phyloP scores from a whole-genome alignment of 2,329 filamentous ascomycete genomes.

The Phoma sp. region DNA sequence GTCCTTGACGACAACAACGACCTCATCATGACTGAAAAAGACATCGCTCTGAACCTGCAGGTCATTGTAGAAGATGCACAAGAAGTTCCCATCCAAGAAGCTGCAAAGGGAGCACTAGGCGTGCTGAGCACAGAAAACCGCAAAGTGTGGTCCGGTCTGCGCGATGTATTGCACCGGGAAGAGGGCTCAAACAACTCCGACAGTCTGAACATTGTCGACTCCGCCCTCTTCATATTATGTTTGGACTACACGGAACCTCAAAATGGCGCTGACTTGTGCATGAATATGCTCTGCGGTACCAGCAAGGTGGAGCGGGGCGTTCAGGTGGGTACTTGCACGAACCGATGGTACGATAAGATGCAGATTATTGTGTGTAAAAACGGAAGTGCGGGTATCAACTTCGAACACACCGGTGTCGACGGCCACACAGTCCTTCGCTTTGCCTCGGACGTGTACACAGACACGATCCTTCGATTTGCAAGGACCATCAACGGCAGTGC shows the following conservation, averaged over 20 bases:
- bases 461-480: constrained; percentile 95
- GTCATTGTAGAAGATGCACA: constrained; percentile 91
- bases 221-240: constrained; percentile 89
- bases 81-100: constrained; percentile 88
- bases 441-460: constrained; percentile 94
- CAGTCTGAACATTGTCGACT: constrained; percentile 93
- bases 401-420: constrained; percentile 97
- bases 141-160: constrained; percentile 90
- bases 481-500: constrained; percentile 94
- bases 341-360: constrained; percentile 98
- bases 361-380: constrained; percentile 99
- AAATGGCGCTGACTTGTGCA: constrained; percentile 83
- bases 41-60: constrained; percentile 87
- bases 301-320: constrained; percentile 91
- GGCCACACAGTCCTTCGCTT: constrained; percentile 96
- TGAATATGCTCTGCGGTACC: constrained; percentile 97
- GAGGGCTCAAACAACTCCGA: constrained; percentile 93
- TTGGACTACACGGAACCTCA: constrained; percentile 89
- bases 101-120: constrained; percentile 91
- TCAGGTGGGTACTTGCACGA: constrained; percentile 96
- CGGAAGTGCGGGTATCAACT: constrained; percentile 97
- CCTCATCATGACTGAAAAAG: constrained; percentile 95
- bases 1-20: constrained; percentile 94
- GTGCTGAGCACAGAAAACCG: constrained; percentile 96
- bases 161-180: constrained; percentile 86